phyloP scores from a whole-genome alignment of 2,329 filamentous ascomycete species.

The Monilinia polystroma region DNA sequence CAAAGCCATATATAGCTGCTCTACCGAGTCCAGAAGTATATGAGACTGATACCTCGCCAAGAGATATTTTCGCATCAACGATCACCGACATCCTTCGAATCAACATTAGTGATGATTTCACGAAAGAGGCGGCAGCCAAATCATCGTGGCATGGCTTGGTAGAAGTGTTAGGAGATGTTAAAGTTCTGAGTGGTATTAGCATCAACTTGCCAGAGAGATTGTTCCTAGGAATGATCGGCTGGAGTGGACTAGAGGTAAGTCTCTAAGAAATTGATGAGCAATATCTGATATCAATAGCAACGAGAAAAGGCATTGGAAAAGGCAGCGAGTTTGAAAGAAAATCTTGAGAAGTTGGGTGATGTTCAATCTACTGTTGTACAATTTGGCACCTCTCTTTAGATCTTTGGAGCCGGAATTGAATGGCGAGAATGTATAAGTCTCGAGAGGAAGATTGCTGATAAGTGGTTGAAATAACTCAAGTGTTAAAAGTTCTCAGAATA shows the following conservation, averaged over 20 bases:
- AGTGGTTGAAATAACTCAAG: neutral
- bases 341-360: neutral
- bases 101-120: neutral
- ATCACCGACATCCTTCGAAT: conserved; percentile 14
- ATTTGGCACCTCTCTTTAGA: neutral
- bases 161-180: neutral
- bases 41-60: conserved; percentile 2
- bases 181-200: conserved; percentile 9
- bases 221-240: conserved; percentile 10
- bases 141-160: neutral
- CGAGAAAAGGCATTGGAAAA: neutral
- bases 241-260: conserved; percentile 16
- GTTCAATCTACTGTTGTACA: conserved; percentile 8
- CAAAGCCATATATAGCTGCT: neutral
- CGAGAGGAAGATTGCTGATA: neutral
- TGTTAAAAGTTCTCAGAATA: neutral
- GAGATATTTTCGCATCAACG: conserved; percentile 8
- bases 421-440: neutral
- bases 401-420: neutral
- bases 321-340: neutral
- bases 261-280: too few species aligned
- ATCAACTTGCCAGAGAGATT: conserved; percentile 6
- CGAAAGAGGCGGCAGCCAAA: neutral
- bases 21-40: neutral
- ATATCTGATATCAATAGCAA: conserved; percentile 13